These are phyloP conservation scores for Cladophialophora bantiana DNA, from an alignment of 2,329 filamentous ascomycete genomes.

Conservation along the genomic window DNA sequence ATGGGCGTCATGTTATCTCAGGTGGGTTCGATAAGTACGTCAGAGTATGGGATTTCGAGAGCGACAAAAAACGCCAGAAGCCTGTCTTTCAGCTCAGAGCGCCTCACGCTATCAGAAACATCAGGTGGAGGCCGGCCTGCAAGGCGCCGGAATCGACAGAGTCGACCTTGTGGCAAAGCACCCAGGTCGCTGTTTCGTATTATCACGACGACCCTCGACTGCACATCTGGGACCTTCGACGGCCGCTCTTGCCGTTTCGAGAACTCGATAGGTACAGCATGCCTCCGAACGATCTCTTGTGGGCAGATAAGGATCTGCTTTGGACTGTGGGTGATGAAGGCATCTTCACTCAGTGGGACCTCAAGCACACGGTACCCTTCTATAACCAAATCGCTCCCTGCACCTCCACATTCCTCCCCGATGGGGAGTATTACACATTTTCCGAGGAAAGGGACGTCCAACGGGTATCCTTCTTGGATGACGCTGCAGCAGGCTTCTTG, in stretches of 20 bases:
- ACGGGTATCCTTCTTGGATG: slow-evolving; percentile 51
- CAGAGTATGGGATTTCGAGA: slow-evolving; percentile 69
- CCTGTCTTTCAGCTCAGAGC: slow-evolving; percentile 64
- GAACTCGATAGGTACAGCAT: slow-evolving; percentile 64
- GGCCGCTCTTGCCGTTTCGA: slow-evolving; percentile 67
- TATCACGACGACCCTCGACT: slow-evolving; percentile 66
- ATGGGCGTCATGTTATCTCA: slow-evolving; percentile 69
- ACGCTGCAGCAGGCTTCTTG: slow-evolving; percentile 49
- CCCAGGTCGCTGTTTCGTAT: slow-evolving; percentile 68
- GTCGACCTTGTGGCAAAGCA: slow-evolving; percentile 64
- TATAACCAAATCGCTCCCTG: slow-evolving; percentile 64
- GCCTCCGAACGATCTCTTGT: slow-evolving; percentile 66
- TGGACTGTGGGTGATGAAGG: slow-evolving; percentile 70
- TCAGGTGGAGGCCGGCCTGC: slow-evolving; percentile 67
- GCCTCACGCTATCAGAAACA: slow-evolving; percentile 67
- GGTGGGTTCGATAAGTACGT: slow-evolving; percentile 68
- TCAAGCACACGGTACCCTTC: slow-evolving; percentile 65
- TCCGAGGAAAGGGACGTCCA: slow-evolving; percentile 59
- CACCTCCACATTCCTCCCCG: slow-evolving; percentile 64
- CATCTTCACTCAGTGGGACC: slow-evolving; percentile 67
- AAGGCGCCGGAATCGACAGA: slow-evolving; percentile 61
- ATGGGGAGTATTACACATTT: slow-evolving; percentile 63
- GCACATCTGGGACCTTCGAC: slow-evolving; percentile 70
- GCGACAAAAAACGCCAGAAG: slow-evolving; percentile 65
- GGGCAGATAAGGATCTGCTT: slow-evolving; percentile 68